Base-by-base conservation (phyloP, 2,329 filamentous ascomycete species). In the Aspergillus tubingensis region DNA sequence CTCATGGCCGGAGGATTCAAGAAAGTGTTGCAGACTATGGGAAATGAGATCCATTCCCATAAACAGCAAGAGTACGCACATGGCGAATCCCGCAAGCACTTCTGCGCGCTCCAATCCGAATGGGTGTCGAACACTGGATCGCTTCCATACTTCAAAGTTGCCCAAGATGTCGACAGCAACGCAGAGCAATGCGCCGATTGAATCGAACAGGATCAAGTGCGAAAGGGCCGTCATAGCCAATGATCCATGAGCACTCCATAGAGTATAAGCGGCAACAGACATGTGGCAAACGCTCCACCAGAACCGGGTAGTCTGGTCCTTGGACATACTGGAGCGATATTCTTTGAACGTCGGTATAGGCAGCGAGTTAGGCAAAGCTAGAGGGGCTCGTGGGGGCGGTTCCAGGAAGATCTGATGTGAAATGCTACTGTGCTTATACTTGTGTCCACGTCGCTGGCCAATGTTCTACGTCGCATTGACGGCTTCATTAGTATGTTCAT, bases 81-180 rank as follows among this genome's bases (percentile, higher is more conserved):
- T 92, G 62, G 93, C 95, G 66, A 99, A 96, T 17, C 95, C 95
- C 38, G 93, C 92, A 15, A 99, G 85, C 5, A 99, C 94, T 76
- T 99, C 95, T 60, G 91, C 91, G 57, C 95, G 87, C 78, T 97
- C 92, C 23, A 99, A 85, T 3, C 86, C 93, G 72, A 99, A 99
- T 0, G 95, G 95, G 77, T 99, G 92, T 23, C 93, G 88, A 68
- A 99, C 90, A 67, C 89, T 96, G 68, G 91, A 94, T 50, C 94
- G 86, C 65, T 92, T 91, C 95, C 95, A 99, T 43, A 98, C 93
- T 74, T 99, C 95, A 70, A 99, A 99, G 75, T 99, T 99, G 54
- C 91, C 88, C 51, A 97, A 86, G 1, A 98, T 91, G 72, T 99
- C 95, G 50, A 98, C 94, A 11, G 87, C 88, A 3, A 96, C 92